A percentile compares a stretch with the other conserved stretches of the same genome.
phyloP scores from a whole-genome alignment of 495 filamentous ascomycete species.

The Hypoxylon lienhwacheense region DNA sequence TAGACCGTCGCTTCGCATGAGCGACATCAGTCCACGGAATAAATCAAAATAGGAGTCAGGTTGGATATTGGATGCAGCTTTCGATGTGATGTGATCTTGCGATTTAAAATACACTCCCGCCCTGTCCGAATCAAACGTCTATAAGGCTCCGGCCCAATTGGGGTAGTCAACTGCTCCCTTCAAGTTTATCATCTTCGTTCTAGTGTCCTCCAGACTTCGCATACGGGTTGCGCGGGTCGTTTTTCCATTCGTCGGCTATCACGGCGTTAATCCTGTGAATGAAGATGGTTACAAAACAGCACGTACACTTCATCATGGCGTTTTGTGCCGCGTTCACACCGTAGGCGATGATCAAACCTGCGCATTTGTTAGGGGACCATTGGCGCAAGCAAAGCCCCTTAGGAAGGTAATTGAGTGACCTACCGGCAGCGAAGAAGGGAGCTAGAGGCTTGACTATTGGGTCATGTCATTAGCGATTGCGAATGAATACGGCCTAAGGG shows the following conservation, averaged over 20 bases:
- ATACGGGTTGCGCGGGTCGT: constrained; percentile 89
- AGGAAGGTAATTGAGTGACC: constrained; percentile 38
- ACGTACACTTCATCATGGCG: constrained; percentile 72
- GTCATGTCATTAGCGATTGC: constrained; percentile 29
- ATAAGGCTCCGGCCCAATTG: constrained; percentile 21
- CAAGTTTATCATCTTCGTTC: constrained; percentile 35
- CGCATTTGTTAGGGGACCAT: constrained; percentile 10
- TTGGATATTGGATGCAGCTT: constrained; percentile 19
- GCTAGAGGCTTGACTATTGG: constrained; percentile 78
- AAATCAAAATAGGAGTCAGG: constrained; percentile 11
- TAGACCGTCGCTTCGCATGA: not conserved
- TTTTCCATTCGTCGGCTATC: constrained; percentile 87
- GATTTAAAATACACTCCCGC: constrained; percentile 38
- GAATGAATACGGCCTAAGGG: constrained; percentile 12
- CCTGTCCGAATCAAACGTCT: constrained; percentile 30
- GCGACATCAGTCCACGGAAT: not conserved
- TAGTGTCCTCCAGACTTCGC: constrained; percentile 55
- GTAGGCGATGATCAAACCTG: constrained; percentile 81
- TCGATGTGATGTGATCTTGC: constrained; percentile 24
- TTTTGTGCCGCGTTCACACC: constrained; percentile 79
- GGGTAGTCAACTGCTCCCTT: constrained; percentile 7
- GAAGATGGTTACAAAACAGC: not conserved
- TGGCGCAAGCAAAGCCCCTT: not conserved
- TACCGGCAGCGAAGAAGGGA: constrained; percentile 95
- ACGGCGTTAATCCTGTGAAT: not conserved